Base-by-base conservation (phyloP, 1,284 basidiomycete genomes). In the Coriolopsis trogii region DNA sequence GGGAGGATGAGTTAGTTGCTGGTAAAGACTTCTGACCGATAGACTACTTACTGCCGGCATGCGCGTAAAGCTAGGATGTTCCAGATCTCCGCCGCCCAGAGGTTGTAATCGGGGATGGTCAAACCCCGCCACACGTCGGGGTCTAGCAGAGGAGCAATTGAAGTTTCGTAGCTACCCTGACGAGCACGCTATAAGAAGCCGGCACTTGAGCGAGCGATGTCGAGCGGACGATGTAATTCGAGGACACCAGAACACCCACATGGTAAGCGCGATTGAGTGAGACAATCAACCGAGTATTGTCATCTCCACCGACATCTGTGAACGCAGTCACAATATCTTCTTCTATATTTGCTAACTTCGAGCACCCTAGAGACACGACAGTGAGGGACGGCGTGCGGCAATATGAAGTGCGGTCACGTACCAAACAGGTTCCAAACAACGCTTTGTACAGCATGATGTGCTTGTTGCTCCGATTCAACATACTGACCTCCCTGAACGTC, bases 51-150 rank as follows among this genome's bases (percentile, higher is more conserved):
- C 89, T 85, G 78, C 48, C 90, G 82, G 54, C 78, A 82, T 12
- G 85, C 80, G 31, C 85, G 80, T 52, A 89, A 67, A 18, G 78
- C 78, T 30, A 92, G 72, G 49, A 89, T 80, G 61, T 87, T 81
- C 89, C 90, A 92, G 30, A 91, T 77, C 63, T 87, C 80, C 48
- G 77, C 73, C 13, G 85, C 83, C 89, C 89, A 92, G 30, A 76
- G 69, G 25, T 73, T 71, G 66, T 88, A 88, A 64, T 88, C 85
- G 34, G 77, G 70, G 18, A 89, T 64, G 9, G 76, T 73, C 40
- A 92, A 69, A 6, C 85, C 81, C 4, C 76, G 73, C 89, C 90
- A 92, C 15, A 85, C 80, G 31, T 77, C 72, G 3, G 89, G 84
- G 48, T 87, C 80, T 12, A 92, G 70, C 16, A 92, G 74, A 31